A percentile compares a stretch with the other conserved stretches of the same genome.
phyloP scores from a whole-genome alignment of 257 asterid genomes.

The Scutellaria minor region DNA sequence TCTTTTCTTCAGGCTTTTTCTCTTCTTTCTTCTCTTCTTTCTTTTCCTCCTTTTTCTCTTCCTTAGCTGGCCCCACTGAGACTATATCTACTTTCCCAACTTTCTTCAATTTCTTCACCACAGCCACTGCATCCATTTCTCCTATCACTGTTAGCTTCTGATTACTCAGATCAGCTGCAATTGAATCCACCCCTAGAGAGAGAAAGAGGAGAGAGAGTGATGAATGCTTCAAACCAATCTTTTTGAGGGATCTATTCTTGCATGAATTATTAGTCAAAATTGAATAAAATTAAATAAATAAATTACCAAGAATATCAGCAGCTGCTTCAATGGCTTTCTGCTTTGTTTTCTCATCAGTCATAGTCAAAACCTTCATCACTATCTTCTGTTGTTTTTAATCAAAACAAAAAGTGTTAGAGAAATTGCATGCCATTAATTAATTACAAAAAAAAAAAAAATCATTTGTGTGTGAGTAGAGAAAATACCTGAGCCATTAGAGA shows the following conservation, averaged over 20 bases:
- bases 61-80: conserved; percentile 60
- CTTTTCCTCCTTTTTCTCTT: conserved; percentile 51
- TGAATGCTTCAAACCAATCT: no score
- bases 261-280: background rate
- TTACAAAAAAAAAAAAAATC: no score
- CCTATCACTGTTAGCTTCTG: conserved; percentile 69
- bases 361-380: conserved; percentile 58
- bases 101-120: conserved; percentile 65
- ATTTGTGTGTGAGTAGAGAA: no score
- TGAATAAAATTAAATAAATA: background rate
- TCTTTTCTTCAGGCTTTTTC: conserved; percentile 42
- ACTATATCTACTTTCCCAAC: conserved; percentile 57
- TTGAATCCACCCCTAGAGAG: conserved; percentile 60
- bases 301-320: conserved; percentile 60
- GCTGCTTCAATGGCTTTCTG: conserved; percentile 75
- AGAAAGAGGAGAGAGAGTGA: background rate
- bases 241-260: background rate
- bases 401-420: background rate
- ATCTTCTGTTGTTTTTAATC: conserved; percentile 44
- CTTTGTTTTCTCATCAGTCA: conserved; percentile 71
- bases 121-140: conserved; percentile 66
- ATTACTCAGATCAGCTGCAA: conserved; percentile 56
- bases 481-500: conserved; percentile 54
- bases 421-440: conserved; percentile 8
- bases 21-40: conserved; percentile 47